Evolutionary conservation across 1,284 basidiomycete genomes (phyloP), one percentile per base, ranked within the genome.

Genomic region (Rhodotorula sp.): DNA sequence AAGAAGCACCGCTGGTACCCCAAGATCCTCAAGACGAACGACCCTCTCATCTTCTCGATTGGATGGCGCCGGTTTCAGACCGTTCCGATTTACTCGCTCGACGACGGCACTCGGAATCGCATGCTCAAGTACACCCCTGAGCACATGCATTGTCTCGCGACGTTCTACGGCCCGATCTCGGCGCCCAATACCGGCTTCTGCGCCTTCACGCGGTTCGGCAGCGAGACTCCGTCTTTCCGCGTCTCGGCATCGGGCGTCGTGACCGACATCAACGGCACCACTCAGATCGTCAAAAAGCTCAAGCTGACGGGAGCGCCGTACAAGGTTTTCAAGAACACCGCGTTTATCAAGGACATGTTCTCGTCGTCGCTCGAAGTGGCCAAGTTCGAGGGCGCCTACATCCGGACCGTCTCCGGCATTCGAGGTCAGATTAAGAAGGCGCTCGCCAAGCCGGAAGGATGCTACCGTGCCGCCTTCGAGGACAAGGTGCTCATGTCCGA

Each of bases 121-220:
- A 92, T 98, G 91, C 90, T 99, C 82, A 99, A 99, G 84, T 99
- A 99, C 81, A 98, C 97, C 0, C 95, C 95, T 0, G 97, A 99
- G 82, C 95, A 99, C 79, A 97, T 97, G 93, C 97, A 99, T 81
- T 99, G 95, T 79, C 92, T 90, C 78, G 95, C 95, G 3, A 95
- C 95, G 0, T 98, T 99, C 82, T 97, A 95, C 79, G 94, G 92
- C 0, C 94, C 94, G 10, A 89, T 92, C 26, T 84, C 92, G 2
- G 84, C 91, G 0, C 94, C 94, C n/a, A 97, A 97, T 81, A 97
- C 93, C 0, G 95, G 95, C 72, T 93, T 99, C 83, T 97, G 94
- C 81, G 92, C 95, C 1, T 98, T 99, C 85, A 98, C 95, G 81
- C 88, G 90, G 1, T 83, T 99, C 10, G 83, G 85, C 0, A 84